Evolutionary conservation across 768 basidiomycete species (phyloP).

Genomic region (Mycena chlorophos): DNA sequence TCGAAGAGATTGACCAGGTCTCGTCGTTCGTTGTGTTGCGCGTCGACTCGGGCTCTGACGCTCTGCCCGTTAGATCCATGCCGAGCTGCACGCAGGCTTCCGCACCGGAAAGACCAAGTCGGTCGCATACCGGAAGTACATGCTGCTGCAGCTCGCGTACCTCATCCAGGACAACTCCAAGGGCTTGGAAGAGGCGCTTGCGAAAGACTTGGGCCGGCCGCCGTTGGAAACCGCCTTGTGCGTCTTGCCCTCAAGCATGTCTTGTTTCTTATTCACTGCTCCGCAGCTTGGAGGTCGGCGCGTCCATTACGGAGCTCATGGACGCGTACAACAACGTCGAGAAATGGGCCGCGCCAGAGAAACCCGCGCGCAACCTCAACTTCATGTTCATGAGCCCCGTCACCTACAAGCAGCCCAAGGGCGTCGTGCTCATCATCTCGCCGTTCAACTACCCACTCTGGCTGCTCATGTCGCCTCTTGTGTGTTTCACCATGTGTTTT

Average conservation of each 20-base stretch:
- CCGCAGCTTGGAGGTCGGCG: constrained; percentile 60
- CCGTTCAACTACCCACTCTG: constrained; percentile 79
- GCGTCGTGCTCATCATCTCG: constrained; percentile 65
- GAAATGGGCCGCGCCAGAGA: constrained; percentile 72
- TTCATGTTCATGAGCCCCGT: constrained; percentile 61
- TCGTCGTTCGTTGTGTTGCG: not conserved
- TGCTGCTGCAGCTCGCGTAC: constrained; percentile 74
- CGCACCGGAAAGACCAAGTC: constrained; percentile 61
- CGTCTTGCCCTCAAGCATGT: constrained; percentile 5
- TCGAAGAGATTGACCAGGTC: constrained; percentile 56
- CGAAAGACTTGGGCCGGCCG: constrained; percentile 64
- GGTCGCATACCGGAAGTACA: constrained; percentile 71
- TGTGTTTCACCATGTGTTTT: constrained; percentile 28
- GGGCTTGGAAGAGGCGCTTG: constrained; percentile 58
- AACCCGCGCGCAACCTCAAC: constrained; percentile 53
- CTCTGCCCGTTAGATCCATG: constrained; percentile 48
- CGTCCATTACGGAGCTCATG: constrained; percentile 52
- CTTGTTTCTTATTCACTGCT: not conserved
- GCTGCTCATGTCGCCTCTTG: constrained; percentile 58
- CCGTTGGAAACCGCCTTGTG: constrained; percentile 56
- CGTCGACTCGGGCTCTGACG: not conserved
- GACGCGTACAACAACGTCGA: constrained; percentile 62
- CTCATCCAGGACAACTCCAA: constrained; percentile 70
- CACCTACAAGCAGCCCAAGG: constrained; percentile 76
- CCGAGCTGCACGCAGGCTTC: constrained; percentile 58